Evolutionary conservation across 2,329 filamentous ascomycete genomes (phyloP).

Genomic region (Xylaria sp.): DNA sequence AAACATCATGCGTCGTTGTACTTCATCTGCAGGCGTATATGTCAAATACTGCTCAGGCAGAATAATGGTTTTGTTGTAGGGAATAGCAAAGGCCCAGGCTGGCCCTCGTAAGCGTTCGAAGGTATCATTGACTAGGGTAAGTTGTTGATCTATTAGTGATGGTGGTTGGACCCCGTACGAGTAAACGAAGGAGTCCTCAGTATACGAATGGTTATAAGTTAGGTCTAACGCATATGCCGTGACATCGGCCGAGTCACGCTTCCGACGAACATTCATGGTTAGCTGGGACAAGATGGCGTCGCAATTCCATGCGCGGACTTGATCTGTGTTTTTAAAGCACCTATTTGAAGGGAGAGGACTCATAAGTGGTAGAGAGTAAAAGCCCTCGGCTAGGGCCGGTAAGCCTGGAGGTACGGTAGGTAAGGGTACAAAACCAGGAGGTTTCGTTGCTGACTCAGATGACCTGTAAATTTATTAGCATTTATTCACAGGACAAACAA

Average conservation of each 20-base stretch:
- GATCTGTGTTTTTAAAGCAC: constrained; percentile 66
- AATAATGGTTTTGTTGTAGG: constrained; percentile 67
- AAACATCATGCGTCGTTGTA: constrained; percentile 45
- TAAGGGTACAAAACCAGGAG: constrained; percentile 63
- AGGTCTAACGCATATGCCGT: constrained; percentile 56
- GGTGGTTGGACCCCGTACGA: constrained; percentile 67
- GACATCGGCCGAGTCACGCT: constrained; percentile 44
- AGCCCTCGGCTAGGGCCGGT: constrained; percentile 63
- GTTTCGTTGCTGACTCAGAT: constrained; percentile 37
- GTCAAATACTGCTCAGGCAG: constrained; percentile 56
- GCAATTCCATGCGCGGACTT: constrained; percentile 72
- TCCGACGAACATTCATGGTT: constrained; percentile 54
- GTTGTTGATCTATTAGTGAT: constrained; percentile 52
- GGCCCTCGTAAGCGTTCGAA: constrained; percentile 60
- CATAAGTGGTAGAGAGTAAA: constrained; percentile 64
- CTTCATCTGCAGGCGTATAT: constrained; percentile 11
- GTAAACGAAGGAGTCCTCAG: constrained; percentile 52
- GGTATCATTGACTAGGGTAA: constrained; percentile 64
- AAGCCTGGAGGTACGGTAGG: constrained; percentile 61
- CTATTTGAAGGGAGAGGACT: constrained; percentile 60
- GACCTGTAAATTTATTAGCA: constrained; percentile 39
- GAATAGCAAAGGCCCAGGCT: constrained; percentile 63
- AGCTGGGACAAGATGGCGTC: constrained; percentile 60
- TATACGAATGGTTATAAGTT: constrained; percentile 52
- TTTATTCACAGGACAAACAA: background rate